Conservation (phyloP, 2,329 filamentous ascomycete genomes). For the Capronia coronata region DNA sequence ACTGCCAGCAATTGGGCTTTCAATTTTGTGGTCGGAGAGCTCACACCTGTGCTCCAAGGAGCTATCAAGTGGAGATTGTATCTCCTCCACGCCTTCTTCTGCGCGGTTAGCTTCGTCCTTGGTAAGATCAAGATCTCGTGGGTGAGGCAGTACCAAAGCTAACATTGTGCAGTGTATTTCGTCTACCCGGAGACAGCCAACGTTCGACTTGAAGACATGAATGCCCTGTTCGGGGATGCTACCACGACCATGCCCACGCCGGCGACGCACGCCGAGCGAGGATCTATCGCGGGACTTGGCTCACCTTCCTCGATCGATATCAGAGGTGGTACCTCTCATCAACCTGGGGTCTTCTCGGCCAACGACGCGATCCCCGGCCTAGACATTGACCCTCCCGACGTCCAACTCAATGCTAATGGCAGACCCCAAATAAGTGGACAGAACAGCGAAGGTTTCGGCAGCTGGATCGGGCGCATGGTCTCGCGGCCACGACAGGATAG, state of each 20-base stretch:
- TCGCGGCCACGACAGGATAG: slow-evolving; percentile 23
- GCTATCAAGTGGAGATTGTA: slow-evolving; percentile 91
- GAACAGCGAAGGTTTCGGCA: slow-evolving; percentile 53
- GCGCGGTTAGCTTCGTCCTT: slow-evolving; percentile 87
- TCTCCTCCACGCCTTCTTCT: slow-evolving; percentile 93
- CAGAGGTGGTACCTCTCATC: slow-evolving; percentile 24
- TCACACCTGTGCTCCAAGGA: slow-evolving; percentile 89
- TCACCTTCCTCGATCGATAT: slow-evolving; percentile 74
- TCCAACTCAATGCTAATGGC: slow-evolving; percentile 46
- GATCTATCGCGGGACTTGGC: slow-evolving; percentile 68
- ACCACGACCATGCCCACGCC: slow-evolving; percentile 78
- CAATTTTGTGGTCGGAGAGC: slow-evolving; percentile 93
- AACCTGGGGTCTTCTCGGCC: slow-evolving; percentile 43
- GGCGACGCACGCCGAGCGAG: slow-evolving; percentile 67
- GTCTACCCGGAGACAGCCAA: slow-evolving; percentile 96
- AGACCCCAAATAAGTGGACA: slow-evolving; percentile 41
- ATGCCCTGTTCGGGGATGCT: slow-evolving; percentile 85
- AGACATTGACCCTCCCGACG: slow-evolving; percentile 69
- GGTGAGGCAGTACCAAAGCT: not conserved
- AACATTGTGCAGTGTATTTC: slow-evolving; percentile 68
- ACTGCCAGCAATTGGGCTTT: slow-evolving; percentile 97
- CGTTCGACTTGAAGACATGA: slow-evolving; percentile 94
- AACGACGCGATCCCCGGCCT: slow-evolving; percentile 70
- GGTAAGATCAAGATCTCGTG: slow-evolving; percentile 58
- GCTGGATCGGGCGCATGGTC: slow-evolving; percentile 64